A percentile compares a stretch with the other conserved stretches of the same genome.
These are phyloP conservation scores for Begonia fuchsioides DNA, from an alignment of 306 rosid genomes.

Conservation along the genomic window DNA sequence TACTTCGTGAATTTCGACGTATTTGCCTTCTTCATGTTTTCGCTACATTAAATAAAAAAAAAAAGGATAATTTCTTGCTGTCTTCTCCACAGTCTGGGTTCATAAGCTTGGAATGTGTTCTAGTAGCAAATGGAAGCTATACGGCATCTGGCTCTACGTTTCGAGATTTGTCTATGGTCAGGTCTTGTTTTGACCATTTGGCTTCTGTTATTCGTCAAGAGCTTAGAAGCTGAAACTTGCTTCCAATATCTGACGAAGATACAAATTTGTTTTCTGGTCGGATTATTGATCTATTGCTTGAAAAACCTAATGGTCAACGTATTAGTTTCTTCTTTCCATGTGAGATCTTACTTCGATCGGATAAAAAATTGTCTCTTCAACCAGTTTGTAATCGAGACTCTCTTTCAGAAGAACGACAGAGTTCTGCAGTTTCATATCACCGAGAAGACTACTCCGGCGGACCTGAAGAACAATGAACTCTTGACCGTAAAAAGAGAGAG, in stretches of 20 bases:
- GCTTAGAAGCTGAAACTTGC: constrained; percentile 41
- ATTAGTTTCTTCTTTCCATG: constrained; percentile 73
- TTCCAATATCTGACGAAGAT: constrained; percentile 33
- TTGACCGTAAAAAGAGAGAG: constrained; percentile 21
- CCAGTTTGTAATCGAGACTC: constrained; percentile 67
- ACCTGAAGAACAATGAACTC: constrained; percentile 34
- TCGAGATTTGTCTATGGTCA: constrained; percentile 64
- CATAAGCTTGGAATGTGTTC: no score
- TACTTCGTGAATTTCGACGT: no score
- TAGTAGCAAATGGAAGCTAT: no score
- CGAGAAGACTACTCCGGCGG: constrained; percentile 66
- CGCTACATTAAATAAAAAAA: no score
- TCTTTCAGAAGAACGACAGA: constrained; percentile 43
- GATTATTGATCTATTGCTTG: constrained; percentile 54
- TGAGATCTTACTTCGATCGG: constrained; percentile 67
- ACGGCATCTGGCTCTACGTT: no score
- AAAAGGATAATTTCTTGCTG: no score
- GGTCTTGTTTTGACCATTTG: constrained; percentile 68
- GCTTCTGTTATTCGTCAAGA: constrained; percentile 53
- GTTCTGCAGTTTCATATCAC: constrained; percentile 65
- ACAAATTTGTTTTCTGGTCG: constrained; percentile 48
- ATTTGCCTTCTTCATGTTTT: no score
- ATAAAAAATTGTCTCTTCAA: constrained; percentile 68
- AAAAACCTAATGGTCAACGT: constrained; percentile 68
- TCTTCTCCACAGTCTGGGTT: no score